These are phyloP conservation scores for Conidiobolus coronatus DNA, from an alignment of 371 early-diverging fungal species.

Conservation along the genomic window DNA sequence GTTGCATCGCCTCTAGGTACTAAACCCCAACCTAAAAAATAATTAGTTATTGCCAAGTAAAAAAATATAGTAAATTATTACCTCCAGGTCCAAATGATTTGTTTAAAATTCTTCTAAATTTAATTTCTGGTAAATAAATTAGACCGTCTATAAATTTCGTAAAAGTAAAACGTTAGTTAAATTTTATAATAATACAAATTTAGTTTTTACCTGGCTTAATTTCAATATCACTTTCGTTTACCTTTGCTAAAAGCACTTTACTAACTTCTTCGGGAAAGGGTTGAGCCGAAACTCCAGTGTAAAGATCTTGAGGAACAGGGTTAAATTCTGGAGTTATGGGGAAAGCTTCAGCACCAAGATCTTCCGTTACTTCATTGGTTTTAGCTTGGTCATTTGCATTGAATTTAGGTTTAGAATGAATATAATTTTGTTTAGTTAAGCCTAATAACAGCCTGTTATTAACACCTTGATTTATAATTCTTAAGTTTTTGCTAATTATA, in stretches of 20 bases:
- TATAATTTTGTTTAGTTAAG: too few species aligned
- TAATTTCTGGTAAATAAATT: slow-evolving; percentile 86
- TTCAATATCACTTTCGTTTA: slow-evolving; percentile 59
- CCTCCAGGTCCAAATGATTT: slow-evolving; percentile 91
- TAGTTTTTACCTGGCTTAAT: slow-evolving; percentile 54
- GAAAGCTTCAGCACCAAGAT: too few species aligned
- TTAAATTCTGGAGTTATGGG: too few species aligned
- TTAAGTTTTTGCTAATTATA: too few species aligned
- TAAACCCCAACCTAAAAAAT: slow-evolving; percentile 45
- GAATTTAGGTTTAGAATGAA: too few species aligned
- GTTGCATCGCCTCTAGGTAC: slow-evolving; percentile 83
- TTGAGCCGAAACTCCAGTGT: slow-evolving; percentile 31
- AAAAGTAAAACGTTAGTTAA: background rate
- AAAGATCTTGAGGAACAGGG: too few species aligned
- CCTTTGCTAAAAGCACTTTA: slow-evolving; percentile 45
- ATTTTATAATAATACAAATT: background rate
- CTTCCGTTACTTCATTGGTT: too few species aligned
- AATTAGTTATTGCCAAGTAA: background rate
- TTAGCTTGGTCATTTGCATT: too few species aligned
- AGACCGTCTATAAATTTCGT: slow-evolving; percentile 45
- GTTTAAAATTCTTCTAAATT: slow-evolving; percentile 84
- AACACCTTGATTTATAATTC: too few species aligned
- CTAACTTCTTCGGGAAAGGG: slow-evolving; percentile 44
- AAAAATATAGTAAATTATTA: slow-evolving; percentile 6
- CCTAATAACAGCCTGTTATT: too few species aligned